phyloP scores from a whole-genome alignment of 257 asterid genomes.

The Vinca minor region DNA sequence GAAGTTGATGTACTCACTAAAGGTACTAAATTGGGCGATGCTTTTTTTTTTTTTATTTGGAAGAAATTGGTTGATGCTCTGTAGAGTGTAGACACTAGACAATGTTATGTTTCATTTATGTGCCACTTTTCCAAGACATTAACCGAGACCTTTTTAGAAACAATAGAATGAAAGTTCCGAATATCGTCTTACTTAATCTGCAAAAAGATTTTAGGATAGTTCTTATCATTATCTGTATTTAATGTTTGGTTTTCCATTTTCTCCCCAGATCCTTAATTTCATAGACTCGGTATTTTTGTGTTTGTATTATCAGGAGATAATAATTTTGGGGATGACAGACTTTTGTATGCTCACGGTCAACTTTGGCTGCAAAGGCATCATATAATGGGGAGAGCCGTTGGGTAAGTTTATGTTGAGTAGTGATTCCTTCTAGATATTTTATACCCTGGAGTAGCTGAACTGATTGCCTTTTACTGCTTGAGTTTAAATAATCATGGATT shows the following conservation, averaged over 20 bases:
- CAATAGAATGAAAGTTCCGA: not conserved
- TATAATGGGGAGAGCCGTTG: constrained; percentile 99
- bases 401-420: constrained; percentile 47
- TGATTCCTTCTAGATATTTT: not conserved
- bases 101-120: not conserved
- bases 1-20: constrained; percentile 94
- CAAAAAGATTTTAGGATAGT: not conserved
- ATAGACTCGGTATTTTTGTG: constrained; percentile 10
- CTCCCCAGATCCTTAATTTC: not conserved
- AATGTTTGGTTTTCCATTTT: not conserved
- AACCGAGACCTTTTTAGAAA: no score
- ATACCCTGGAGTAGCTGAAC: not conserved
- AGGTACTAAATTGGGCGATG: constrained; percentile 60
- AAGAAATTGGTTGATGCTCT: not conserved
- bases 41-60: no score
- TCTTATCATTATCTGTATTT: not conserved
- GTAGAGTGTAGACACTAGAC: not conserved
- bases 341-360: constrained; percentile 92
- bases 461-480: not conserved
- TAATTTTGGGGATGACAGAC: constrained; percentile 91
- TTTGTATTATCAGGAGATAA: constrained; percentile 64
- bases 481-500: not conserved
- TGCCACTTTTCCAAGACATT: not conserved
- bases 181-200: not conserved
- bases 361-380: constrained; percentile 89